Base-by-base conservation (phyloP, 176 grass and related monocot genomes). In the Zizania latifolia region DNA sequence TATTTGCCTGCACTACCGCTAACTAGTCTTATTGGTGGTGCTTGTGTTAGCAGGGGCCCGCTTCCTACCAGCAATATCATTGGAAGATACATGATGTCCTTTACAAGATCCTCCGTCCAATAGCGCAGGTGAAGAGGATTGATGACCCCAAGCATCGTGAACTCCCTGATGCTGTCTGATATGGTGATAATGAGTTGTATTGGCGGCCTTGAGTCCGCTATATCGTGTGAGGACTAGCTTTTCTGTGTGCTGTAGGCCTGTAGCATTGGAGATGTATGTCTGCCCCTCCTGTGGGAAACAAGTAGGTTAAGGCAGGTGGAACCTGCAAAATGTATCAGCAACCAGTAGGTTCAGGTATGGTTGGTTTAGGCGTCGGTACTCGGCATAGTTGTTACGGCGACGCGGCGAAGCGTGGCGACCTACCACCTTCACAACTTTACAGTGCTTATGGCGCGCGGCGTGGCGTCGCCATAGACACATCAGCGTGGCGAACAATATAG, bases 71-170 rank as follows among this genome's bases (percentile, higher is more conserved):
- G 16, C 58, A 82, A 86, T 66, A 82, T 86, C 30, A 73, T 86
- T 77, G 84, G 84, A 70, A 86, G 72, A 69, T 71, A 86, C 84
- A 77, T 82, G 65, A 86, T 62, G 29, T 86, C 84, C 4, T 86
- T 86, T 15, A 71, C 65, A 76, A 81, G 78, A 64, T 77, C 84
- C 28, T 86, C 78, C 35, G 71, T 82, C 65, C 84, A 86, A 46
- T 82, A 82, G 70, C 57, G 27, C 39, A 58, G 16, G 64, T 17
- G 57, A 77, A 82, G 35, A 57, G 16, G 59, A 36, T 24, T 29
- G 10, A 43, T 15, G 14, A 73, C 46, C 48, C 26, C 28, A 13
- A 34, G 6, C 5, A 24, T 26, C 39, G 21, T 8, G 34, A 35
- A 48, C 48, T 38, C 10, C 41, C 43, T 53, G 44, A 70, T 32